Percentiles rank a stretch among this genome's conserved stretches.
Evolutionary conservation across 495 filamentous ascomycete species (phyloP).

Genomic region (Acidomyces sp.): DNA sequence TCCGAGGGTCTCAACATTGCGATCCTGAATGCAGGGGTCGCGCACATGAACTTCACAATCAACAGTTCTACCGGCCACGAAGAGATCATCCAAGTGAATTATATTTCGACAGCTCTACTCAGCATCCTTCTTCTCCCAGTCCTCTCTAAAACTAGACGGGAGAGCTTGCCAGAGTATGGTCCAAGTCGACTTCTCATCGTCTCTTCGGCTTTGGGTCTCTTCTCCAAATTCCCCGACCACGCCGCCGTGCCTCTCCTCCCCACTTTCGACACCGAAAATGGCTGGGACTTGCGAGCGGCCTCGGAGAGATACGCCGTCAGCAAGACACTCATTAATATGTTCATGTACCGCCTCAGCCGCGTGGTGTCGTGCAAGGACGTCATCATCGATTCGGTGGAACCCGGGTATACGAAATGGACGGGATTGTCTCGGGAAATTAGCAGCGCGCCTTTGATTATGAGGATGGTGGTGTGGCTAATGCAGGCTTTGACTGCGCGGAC

Average conservation of each 20-base stretch:
- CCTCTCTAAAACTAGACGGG: conserved; percentile 31
- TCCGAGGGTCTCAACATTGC: conserved; percentile 35
- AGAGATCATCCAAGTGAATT: conserved; percentile 27
- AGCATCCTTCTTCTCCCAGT: conserved; percentile 37
- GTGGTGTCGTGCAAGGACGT: conserved; percentile 34
- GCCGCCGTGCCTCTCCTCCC: conserved; percentile 29
- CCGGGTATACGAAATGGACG: conserved; percentile 22
- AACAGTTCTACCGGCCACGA: conserved; percentile 36
- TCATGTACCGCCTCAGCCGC: conserved; percentile 32
- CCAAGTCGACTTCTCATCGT: conserved; percentile 34
- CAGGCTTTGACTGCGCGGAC: not conserved
- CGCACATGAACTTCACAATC: conserved; percentile 23
- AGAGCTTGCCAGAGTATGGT: conserved; percentile 7
- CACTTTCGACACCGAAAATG: conserved; percentile 31
- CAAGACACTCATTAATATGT: conserved; percentile 34
- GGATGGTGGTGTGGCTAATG: not conserved
- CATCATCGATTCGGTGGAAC: conserved; percentile 37
- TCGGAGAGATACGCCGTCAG: conserved; percentile 28
- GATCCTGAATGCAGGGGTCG: conserved; percentile 42
- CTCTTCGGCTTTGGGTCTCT: conserved; percentile 27
- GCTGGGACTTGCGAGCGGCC: conserved; percentile 19
- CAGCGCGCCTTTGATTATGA: conserved; percentile 3
- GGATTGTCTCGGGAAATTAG: not conserved
- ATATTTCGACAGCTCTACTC: conserved; percentile 37
- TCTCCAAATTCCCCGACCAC: conserved; percentile 27